Percentiles rank a stretch among this genome's conserved stretches.
Evolutionary conservation across 257 asterid genomes (phyloP).

Genomic region (Solanum raphanifolium): DNA sequence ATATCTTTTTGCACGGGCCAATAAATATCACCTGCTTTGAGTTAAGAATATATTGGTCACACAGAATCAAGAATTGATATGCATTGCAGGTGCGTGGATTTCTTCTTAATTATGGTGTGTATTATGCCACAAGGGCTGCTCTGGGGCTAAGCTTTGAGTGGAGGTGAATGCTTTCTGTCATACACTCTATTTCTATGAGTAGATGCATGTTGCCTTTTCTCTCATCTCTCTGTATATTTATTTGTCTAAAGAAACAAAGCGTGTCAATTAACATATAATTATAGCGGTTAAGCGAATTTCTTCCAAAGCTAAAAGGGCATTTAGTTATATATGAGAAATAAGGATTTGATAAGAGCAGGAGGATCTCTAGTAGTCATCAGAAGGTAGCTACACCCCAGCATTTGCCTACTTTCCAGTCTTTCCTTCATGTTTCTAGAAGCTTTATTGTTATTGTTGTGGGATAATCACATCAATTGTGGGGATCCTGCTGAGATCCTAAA

Average conservation of each 20-base stretch:
- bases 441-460: neutral
- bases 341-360: neutral
- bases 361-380: neutral
- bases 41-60: neutral
- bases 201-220: neutral
- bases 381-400: neutral
- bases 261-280: neutral
- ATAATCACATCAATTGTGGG: neutral
- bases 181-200: neutral
- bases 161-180: slow-evolving; percentile 46
- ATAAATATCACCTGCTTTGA: neutral
- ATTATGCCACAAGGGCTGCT: slow-evolving; percentile 96
- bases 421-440: neutral
- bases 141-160: slow-evolving; percentile 81
- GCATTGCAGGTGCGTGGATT: slow-evolving; percentile 81
- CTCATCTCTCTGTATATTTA: neutral
- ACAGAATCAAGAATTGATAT: neutral
- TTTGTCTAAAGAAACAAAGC: neutral
- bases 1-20: neutral
- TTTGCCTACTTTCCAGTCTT: neutral
- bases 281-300: neutral
- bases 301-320: neutral
- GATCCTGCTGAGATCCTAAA: neutral
- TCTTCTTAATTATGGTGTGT: slow-evolving; percentile 91
- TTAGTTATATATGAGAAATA: neutral